Percentiles rank a stretch among this genome's conserved stretches.
phyloP scores from a whole-genome alignment of 73 alveolate species.

The Effrenium voratum region DNA sequence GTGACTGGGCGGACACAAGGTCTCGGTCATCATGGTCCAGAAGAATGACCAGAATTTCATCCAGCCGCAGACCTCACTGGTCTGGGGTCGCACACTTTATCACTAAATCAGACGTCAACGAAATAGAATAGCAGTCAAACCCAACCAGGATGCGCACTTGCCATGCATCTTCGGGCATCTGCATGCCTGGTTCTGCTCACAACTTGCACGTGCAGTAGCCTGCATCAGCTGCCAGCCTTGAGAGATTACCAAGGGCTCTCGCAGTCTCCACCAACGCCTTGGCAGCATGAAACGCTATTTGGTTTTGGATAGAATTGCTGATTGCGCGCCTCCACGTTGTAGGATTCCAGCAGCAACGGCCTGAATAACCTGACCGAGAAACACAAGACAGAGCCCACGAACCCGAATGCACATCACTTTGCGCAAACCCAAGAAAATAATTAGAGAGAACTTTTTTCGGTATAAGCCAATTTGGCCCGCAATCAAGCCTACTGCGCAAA shows the following conservation, averaged over 20 bases:
- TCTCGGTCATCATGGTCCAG: slow-evolving; percentile 66
- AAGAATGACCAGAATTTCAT: slow-evolving; percentile 55
- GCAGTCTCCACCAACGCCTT: slow-evolving; percentile 84
- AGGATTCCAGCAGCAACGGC: slow-evolving; percentile 82
- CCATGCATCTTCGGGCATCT: too few relatives aligned
- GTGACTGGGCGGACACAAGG: too few relatives aligned
- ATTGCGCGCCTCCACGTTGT: neutral
- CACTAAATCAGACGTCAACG: neutral
- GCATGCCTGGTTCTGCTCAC: neutral
- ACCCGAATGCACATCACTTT: too few relatives aligned
- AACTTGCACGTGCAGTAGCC: neutral
- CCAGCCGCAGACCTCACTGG: slow-evolving; percentile 8
- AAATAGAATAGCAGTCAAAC: neutral
- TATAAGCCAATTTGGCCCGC: too few relatives aligned
- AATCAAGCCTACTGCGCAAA: too few relatives aligned
- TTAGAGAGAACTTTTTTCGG: too few relatives aligned
- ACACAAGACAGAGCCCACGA: too few relatives aligned
- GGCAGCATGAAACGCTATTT: neutral
- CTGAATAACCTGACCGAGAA: slow-evolving; percentile 74
- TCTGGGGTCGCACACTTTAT: neutral
- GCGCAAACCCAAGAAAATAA: too few relatives aligned
- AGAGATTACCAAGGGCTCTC: slow-evolving; percentile 90
- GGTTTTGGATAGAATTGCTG: neutral
- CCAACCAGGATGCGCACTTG: neutral
- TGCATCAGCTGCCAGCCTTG: slow-evolving; percentile 66